Percentiles rank a stretch among this genome's conserved stretches.
phyloP scores from a whole-genome alignment of 257 asterid species.

The Penstemon davidsonii region DNA sequence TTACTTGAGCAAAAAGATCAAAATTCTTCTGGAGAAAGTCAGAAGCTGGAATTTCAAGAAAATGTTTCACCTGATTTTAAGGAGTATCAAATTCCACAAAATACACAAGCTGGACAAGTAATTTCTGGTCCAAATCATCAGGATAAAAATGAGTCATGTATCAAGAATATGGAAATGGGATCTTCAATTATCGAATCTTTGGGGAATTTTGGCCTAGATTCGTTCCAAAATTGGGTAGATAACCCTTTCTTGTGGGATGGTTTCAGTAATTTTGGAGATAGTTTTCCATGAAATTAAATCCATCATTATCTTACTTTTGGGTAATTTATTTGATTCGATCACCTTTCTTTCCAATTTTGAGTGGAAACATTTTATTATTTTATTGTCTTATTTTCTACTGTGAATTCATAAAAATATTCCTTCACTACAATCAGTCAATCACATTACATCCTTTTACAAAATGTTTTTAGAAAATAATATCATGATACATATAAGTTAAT shows the following conservation, averaged over 20 bases:
- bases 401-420: no score
- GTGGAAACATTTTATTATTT: no score
- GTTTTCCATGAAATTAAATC: constrained; percentile 37
- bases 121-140: constrained; percentile 8
- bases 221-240: constrained; percentile 48
- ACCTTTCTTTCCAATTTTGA: no score
- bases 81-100: constrained; percentile 29
- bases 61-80: constrained; percentile 1
- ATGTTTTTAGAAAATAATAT: no score
- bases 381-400: no score
- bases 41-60: constrained; percentile 16
- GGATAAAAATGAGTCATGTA: background rate
- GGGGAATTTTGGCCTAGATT: constrained; percentile 24
- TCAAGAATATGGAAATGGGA: constrained; percentile 24
- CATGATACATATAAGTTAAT: no score
- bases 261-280: constrained; percentile 39
- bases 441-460: no score
- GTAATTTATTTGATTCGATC: no score
- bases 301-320: no score
- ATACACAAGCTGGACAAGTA: constrained; percentile 17
- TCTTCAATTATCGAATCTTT: constrained; percentile 14
- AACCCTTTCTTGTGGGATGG: constrained; percentile 65
- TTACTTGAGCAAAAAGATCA: constrained; percentile 15
- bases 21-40: constrained; percentile 14
- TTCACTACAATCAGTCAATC: no score